Percentiles rank a stretch among this genome's conserved stretches.
These are phyloP conservation scores for Lojkania enalia DNA, from an alignment of 2,329 filamentous ascomycete genomes.

Conservation along the genomic window DNA sequence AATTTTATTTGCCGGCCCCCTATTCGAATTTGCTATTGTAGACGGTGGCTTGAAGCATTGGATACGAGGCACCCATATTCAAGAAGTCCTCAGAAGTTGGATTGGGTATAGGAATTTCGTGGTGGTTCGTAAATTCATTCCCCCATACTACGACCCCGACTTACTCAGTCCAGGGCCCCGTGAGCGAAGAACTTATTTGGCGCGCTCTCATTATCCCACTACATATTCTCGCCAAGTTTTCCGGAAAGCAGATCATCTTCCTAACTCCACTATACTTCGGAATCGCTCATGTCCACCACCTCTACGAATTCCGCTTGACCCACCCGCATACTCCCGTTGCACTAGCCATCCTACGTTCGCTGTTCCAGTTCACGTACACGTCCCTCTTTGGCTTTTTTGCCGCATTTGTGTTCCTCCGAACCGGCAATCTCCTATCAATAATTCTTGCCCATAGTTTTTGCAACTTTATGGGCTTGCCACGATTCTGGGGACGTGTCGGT, in stretches of 20 bases:
- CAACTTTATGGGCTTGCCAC: constrained; percentile 87
- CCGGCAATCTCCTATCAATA: constrained; percentile 76
- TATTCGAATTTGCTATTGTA: constrained; percentile 78
- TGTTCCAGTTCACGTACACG: constrained; percentile 88
- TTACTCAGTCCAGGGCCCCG: constrained; percentile 60
- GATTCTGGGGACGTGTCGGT: constrained; percentile 77
- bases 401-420: constrained; percentile 84
- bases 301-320: constrained; percentile 88
- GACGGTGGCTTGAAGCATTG: constrained; percentile 71
- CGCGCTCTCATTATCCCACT: constrained; percentile 83
- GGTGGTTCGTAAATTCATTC: constrained; percentile 61
- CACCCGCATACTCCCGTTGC: constrained; percentile 69
- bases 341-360: constrained; percentile 68
- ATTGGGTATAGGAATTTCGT: constrained; percentile 85
- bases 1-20: constrained; percentile 78
- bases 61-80: constrained; percentile 59
- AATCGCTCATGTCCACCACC: constrained; percentile 90
- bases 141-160: constrained; percentile 3
- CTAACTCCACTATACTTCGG: constrained; percentile 87
- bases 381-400: constrained; percentile 92
- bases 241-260: constrained; percentile 66
- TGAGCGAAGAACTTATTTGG: constrained; percentile 94
- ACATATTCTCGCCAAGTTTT: constrained; percentile 68
- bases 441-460: constrained; percentile 84
- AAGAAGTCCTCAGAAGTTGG: constrained; percentile 68